Base-by-base conservation (phyloP, 2,329 filamentous ascomycete species). In the Pseudopithomyces maydicus region DNA sequence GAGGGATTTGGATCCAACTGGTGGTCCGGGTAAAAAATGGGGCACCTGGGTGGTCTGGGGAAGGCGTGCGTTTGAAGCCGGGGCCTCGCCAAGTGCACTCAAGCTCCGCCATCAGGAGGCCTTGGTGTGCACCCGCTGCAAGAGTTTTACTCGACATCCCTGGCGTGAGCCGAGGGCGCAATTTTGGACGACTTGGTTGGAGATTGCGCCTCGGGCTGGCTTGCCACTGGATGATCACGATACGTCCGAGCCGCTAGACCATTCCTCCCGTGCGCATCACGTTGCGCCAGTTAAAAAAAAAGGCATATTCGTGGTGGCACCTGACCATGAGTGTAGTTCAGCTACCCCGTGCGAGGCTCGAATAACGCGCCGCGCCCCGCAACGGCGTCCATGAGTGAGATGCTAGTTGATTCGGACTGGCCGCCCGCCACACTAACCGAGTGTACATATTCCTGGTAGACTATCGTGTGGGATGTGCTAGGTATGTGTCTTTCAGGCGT, bases 11-110 rank as follows among this genome's bases (percentile, higher is more conserved):
- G 23, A 42, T 42, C 59, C 63, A 72, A 67, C 70, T 66, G 65
- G 66, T 69, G 68, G 69, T 61, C 65, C 65, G 63, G 63, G 64
- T 63, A 53, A 61, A 29, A 56, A 64, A 63, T 67, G 63, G 62
- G 61, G 49, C 53, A 57, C 57, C 26, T 19, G n/a, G 35, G 12
- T 38, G 35, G 35, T 8, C 59, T 55, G 62, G 65, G 65, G 64
- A 63, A 62, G 63, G 59, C 55, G 61, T 59, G 57, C 47, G 17
- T 20, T 8, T 26, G 65, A 68, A 73, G 62, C 63, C 66, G 67
- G 71, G 67, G 69, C 59, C 22, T 48, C 20, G 58, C 68, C 62
- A 72, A 71, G 68, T 61, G 59, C 52, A 56, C 53, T 59, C 61
- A 72, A 73, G 67, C 68, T 66, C 57, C 62, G 56, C 52, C 57